These are phyloP conservation scores for Mycosphaerella sp. DNA, from an alignment of 2,329 filamentous ascomycete species.

Conservation along the genomic window DNA sequence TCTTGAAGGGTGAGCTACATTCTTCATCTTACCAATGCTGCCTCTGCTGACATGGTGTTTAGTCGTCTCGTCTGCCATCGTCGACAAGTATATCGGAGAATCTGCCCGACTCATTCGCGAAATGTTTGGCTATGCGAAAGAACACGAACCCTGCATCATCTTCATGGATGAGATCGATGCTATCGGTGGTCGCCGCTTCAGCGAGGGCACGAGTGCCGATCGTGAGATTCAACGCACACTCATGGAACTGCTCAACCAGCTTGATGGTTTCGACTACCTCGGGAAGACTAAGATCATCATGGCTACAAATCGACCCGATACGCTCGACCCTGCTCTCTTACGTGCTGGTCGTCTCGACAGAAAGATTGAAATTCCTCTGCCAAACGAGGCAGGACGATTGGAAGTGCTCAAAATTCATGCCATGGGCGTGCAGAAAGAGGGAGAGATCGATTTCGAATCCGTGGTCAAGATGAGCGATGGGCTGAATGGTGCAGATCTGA, in stretches of 20 bases:
- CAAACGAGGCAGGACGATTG: constrained; percentile 90
- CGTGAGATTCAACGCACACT: constrained; percentile 96
- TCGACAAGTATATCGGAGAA: constrained; percentile 99
- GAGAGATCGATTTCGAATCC: constrained; percentile 97
- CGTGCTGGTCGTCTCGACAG: constrained; percentile 89
- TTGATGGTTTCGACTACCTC: constrained; percentile 98
- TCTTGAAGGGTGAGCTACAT: constrained; percentile 71
- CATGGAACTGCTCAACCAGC: constrained; percentile 97
- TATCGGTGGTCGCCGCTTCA: constrained; percentile 93
- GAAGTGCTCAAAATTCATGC: constrained; percentile 99
- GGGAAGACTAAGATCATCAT: constrained; percentile 99
- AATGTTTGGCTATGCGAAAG: constrained; percentile 99
- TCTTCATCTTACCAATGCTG: not conserved
- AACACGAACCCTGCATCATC: constrained; percentile 99
- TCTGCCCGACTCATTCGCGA: constrained; percentile 94
- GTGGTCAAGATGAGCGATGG: constrained; percentile 99
- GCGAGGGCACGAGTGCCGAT: constrained; percentile 94
- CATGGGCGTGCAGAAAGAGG: constrained; percentile 76
- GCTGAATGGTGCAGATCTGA: constrained; percentile 91
- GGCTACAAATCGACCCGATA: constrained; percentile 97
- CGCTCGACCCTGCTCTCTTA: constrained; percentile 84
- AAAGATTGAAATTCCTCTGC: constrained; percentile 96
- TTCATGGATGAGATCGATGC: constrained; percentile 99
- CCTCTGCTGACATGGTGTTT: constrained; percentile 18
- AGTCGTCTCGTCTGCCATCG: constrained; percentile 98